These are phyloP conservation scores for Elaeagnus macrophylla DNA, from an alignment of 306 rosid genomes.

Conservation along the genomic window DNA sequence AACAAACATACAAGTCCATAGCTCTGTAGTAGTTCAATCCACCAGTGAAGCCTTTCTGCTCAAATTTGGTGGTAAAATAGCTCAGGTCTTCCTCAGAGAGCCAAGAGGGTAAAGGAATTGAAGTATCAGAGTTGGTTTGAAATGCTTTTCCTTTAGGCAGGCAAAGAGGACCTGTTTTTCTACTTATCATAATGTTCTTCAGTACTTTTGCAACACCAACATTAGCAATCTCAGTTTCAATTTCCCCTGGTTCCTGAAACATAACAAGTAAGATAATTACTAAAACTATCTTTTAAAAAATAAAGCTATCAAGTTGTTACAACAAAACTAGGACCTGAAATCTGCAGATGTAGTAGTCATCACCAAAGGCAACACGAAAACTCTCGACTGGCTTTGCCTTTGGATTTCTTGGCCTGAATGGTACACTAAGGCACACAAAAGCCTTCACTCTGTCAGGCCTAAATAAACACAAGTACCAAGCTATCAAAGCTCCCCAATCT, in stretches of 20 bases:
- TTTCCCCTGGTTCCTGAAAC: constrained; percentile 49
- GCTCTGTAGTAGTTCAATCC: constrained; percentile 58
- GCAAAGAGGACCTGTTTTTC: constrained; percentile 47
- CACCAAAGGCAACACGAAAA: constrained; percentile 40
- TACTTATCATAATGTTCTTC: constrained; percentile 43
- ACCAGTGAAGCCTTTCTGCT: constrained; percentile 61
- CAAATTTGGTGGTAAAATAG: constrained; percentile 43
- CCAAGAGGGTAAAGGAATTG: constrained; percentile 55
- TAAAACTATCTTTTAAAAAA: no score
- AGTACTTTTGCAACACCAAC: constrained; percentile 43
- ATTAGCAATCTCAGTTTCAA: constrained; percentile 54
- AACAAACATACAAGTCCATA: constrained; percentile 41
- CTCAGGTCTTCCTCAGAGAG: constrained; percentile 55
- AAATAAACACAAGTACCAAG: constrained; percentile 47
- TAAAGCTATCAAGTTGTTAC: no score
- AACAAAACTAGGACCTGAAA: constrained; percentile 45
- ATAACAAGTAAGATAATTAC: neutral
- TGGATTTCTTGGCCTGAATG: constrained; percentile 48
- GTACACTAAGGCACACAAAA: constrained; percentile 41
- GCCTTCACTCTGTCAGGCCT: constrained; percentile 51
- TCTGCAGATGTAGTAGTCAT: constrained; percentile 61
- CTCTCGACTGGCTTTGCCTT: constrained; percentile 34
- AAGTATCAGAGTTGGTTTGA: constrained; percentile 25
- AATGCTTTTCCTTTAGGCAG: constrained; percentile 44
- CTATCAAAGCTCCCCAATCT: constrained; percentile 65